Evolutionary conservation across 2,329 filamentous ascomycete species (phyloP).

Genomic region (Pseudopyricularia cyperi): DNA sequence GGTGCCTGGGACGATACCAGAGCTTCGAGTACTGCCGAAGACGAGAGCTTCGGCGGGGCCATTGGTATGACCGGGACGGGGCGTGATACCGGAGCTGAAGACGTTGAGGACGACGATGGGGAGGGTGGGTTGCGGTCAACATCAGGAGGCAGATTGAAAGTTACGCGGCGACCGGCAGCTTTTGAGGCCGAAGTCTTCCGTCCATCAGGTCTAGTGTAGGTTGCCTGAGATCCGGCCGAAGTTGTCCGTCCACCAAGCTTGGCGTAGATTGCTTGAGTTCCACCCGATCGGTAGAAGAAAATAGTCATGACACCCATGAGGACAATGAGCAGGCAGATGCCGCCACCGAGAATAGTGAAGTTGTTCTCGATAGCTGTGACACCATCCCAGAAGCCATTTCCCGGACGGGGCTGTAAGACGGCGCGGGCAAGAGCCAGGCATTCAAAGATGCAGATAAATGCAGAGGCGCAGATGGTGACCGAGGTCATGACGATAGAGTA

Average conservation of each 20-base stretch:
- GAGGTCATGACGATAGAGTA: conserved; percentile 81
- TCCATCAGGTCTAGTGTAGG: too few relatives aligned
- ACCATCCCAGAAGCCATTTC: conserved; percentile 79
- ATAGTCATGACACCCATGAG: conserved; percentile 64
- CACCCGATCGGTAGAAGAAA: conserved; percentile 69
- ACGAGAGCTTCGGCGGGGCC: too few relatives aligned
- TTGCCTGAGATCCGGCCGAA: not conserved
- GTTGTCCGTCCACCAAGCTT: too few relatives aligned
- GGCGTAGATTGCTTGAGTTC: too few relatives aligned
- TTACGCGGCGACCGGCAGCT: not conserved
- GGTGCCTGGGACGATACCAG: too few relatives aligned
- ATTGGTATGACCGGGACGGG: too few relatives aligned
- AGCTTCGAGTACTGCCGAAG: too few relatives aligned
- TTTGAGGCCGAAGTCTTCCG: too few relatives aligned
- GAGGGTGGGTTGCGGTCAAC: not conserved
- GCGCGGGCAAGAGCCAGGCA: conserved; percentile 67
- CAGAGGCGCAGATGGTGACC: conserved; percentile 71
- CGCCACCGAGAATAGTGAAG: conserved; percentile 76
- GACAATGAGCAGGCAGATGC: conserved; percentile 76
- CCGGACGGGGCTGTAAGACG: conserved; percentile 48
- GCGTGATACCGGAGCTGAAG: too few relatives aligned
- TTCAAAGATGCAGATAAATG: conserved; percentile 78
- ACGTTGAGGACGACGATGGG: too few relatives aligned
- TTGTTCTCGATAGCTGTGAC: conserved; percentile 64
- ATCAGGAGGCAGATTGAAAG: not conserved